Evolutionary conservation across 169 alveolate species (phyloP).

Genomic region (Eimeria tenella): DNA sequence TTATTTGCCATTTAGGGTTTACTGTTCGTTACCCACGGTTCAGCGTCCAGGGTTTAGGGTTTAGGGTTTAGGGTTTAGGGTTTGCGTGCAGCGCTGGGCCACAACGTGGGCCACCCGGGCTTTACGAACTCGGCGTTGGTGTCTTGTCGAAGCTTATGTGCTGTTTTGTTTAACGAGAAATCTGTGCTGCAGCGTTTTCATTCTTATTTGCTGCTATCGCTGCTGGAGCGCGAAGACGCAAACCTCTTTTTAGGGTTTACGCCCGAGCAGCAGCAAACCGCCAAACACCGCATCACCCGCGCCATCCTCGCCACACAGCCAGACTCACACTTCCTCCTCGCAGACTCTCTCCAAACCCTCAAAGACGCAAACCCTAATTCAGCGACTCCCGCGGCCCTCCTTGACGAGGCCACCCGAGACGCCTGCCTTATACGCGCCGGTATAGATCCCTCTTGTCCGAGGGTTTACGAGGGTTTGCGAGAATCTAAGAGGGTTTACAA

Average conservation of each 20-base stretch:
- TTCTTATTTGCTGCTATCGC: constrained; percentile 79
- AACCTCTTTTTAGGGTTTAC: not conserved
- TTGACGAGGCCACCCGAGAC: constrained; percentile 27
- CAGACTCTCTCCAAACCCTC: constrained; percentile 5
- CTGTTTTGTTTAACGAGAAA: constrained; percentile 94
- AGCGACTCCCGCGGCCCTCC: constrained; percentile 42
- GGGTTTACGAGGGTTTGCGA: too few relatives aligned
- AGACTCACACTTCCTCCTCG: not conserved
- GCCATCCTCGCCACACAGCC: constrained; percentile 59
- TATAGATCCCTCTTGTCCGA: not conserved
- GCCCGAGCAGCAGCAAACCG: constrained; percentile 28
- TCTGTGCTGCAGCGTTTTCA: constrained; percentile 95
- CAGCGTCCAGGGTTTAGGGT: not conserved
- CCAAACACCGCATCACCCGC: constrained; percentile 29
- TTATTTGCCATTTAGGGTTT: not conserved
- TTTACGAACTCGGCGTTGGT: constrained; percentile 88
- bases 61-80: not conserved
- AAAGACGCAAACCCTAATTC: constrained; percentile 2
- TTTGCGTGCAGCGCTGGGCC: constrained; percentile 90
- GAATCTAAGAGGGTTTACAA: too few relatives aligned
- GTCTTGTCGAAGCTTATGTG: constrained; percentile 86
- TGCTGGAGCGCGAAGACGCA: not conserved
- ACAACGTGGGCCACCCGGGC: constrained; percentile 96
- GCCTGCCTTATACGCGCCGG: constrained; percentile 77
- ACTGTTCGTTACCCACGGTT: not conserved